phyloP scores from a whole-genome alignment of 441 rosid species.

The Bocquillonia castaneifolia region DNA sequence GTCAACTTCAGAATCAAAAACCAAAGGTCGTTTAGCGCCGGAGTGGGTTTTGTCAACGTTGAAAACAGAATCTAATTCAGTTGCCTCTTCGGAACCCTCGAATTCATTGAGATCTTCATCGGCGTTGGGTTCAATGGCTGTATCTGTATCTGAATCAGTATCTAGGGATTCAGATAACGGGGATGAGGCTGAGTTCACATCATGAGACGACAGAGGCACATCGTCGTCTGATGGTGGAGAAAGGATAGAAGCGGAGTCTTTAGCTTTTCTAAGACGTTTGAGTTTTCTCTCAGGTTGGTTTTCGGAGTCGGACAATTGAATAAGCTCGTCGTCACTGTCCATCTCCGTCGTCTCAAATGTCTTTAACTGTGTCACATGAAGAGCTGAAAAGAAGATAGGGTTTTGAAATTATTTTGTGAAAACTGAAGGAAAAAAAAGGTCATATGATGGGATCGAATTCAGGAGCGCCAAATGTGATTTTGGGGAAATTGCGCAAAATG shows the following conservation, averaged over 20 bases:
- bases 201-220: slow-evolving; percentile 19
- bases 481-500: background rate
- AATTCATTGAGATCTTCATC: slow-evolving; percentile 21
- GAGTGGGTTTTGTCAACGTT: slow-evolving; percentile 24
- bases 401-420: too few relatives aligned
- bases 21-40: slow-evolving; percentile 43
- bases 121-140: slow-evolving; percentile 8
- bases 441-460: too few relatives aligned
- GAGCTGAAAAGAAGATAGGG: slow-evolving; percentile 4
- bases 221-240: slow-evolving; percentile 21
- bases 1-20: slow-evolving; percentile 44
- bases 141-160: background rate
- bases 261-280: slow-evolving; percentile 60
- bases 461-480: slow-evolving; percentile 24
- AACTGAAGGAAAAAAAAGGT: too few relatives aligned
- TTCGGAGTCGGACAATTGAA: slow-evolving; percentile 41
- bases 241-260: slow-evolving; percentile 19
- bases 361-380: too few relatives aligned
- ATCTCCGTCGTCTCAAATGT: too few relatives aligned
- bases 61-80: slow-evolving; percentile 32
- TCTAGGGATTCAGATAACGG: background rate
- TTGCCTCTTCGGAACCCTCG: slow-evolving; percentile 23
- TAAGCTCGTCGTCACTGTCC: slow-evolving; percentile 47
- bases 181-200: slow-evolving; percentile 8
- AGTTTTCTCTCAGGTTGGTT: slow-evolving; percentile 43